Evolutionary conservation across 2,329 filamentous ascomycete species (phyloP).

Genomic region (Cercospora brassicicola): DNA sequence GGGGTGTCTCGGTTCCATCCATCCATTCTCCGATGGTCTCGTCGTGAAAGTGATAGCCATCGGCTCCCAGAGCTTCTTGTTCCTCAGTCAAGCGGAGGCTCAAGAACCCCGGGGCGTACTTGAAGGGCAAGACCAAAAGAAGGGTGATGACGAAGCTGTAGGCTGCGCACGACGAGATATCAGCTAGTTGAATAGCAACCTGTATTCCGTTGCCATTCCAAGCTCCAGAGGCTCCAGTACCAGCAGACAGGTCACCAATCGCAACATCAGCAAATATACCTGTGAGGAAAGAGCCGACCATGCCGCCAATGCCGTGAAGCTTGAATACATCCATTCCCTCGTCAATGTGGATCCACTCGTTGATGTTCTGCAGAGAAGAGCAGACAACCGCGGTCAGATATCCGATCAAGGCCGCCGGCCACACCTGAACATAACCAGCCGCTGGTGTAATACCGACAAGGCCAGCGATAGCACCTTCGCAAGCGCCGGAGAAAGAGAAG

Average conservation of each 20-base stretch:
- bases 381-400: constrained; percentile 57
- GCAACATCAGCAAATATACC: constrained; percentile 56
- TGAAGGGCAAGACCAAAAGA: constrained; percentile 54
- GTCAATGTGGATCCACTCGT: constrained; percentile 57
- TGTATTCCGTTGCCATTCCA: constrained; percentile 59
- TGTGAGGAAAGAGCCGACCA: constrained; percentile 59
- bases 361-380: constrained; percentile 52
- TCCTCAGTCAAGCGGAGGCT: constrained; percentile 57
- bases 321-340: constrained; percentile 62
- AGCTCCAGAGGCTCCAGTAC: constrained; percentile 48
- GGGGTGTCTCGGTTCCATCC: constrained; percentile 5
- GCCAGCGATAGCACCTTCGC: constrained; percentile 59
- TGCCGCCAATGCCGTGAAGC: constrained; percentile 59
- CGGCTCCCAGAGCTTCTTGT: constrained; percentile 56
- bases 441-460: constrained; percentile 59
- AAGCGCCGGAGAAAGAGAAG: constrained; percentile 58
- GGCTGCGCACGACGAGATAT: constrained; percentile 54
- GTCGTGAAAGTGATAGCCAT: constrained; percentile 57
- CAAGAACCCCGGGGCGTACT: constrained; percentile 54
- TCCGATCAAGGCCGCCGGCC: constrained; percentile 54
- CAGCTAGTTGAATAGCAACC: constrained; percentile 57
- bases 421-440: constrained; percentile 22
- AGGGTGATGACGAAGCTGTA: constrained; percentile 58
- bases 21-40: constrained; percentile 51
- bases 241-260: constrained; percentile 53